Percentiles rank a stretch among this genome's conserved stretches.
Evolutionary conservation across 164 flowering plant species (phyloP).

Genomic region (Chimonanthus salicifolius): DNA sequence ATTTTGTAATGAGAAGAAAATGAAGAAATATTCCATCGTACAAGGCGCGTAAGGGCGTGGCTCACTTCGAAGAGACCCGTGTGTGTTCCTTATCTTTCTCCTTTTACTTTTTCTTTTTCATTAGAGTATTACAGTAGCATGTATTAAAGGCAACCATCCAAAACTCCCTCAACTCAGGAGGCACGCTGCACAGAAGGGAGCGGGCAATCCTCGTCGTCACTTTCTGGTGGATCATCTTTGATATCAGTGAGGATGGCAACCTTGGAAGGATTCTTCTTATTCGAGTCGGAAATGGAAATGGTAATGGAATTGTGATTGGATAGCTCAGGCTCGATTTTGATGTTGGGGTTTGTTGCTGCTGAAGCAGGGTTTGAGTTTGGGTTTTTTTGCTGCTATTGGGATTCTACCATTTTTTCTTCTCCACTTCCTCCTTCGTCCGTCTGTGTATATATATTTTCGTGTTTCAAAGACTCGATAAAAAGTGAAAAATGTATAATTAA

Average conservation of each 20-base stretch:
- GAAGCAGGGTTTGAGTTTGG: not conserved
- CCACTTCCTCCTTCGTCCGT: not conserved
- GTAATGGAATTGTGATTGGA: not conserved
- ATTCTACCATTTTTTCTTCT: not conserved
- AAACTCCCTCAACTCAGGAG: too few species aligned
- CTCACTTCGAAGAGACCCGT: too few species aligned
- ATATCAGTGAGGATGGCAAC: constrained; percentile 57
- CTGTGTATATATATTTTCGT: too few species aligned
- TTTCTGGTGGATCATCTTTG: constrained; percentile 57
- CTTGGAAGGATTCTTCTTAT: constrained; percentile 15
- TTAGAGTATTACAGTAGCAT: too few species aligned
- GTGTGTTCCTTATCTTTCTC: too few species aligned
- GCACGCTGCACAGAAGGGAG: not conserved
- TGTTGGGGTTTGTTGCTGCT: not conserved
- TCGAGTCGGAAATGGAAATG: constrained; percentile 5
- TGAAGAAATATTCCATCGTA: too few species aligned
- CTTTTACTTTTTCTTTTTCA: too few species aligned
- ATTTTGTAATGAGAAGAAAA: too few species aligned
- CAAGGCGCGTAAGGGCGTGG: too few species aligned
- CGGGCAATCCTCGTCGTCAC: constrained; percentile 30
- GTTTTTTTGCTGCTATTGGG: not conserved
- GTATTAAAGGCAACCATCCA: too few species aligned
- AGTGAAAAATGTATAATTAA: too few species aligned
- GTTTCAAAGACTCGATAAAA: too few species aligned
- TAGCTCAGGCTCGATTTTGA: not conserved